Evolutionary conservation across 192 early-diverging fungal genomes (phyloP), one percentile per base, ranked within the genome.

Genomic region (Rhizophlyctis rosea): DNA sequence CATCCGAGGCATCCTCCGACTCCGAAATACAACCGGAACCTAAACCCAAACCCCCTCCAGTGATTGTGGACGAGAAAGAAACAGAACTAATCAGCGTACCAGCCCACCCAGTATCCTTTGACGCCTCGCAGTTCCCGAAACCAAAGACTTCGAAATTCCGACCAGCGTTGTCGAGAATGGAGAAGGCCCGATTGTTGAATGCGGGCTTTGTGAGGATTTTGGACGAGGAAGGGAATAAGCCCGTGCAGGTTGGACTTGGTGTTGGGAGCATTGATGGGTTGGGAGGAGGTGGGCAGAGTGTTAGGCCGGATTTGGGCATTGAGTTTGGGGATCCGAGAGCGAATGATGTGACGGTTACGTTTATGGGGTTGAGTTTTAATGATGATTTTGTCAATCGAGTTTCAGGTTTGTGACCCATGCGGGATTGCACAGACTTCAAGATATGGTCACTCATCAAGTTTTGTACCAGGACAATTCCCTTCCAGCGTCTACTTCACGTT

Each of bases 121-220:
- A 30, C 2, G 21, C 54, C 4, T 34, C 57, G 31, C 61, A 48
- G 18, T 47, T 52, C 18, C 62, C 54, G 30, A 32, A 35, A 23
- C 67, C 57, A n/a, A 39, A 57, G 35, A 35, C 54, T 7, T 24
- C 50, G 5, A 9, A 30, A 3, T 59, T 53, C 18, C 31, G 35
- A 2, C 3, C 51, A 49, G 32, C 36, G 52, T 31, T 70, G 0
- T 59, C 64, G 44, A 58, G 73, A 33, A 61, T 30, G 1, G 60
- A 69, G 44, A 23, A 58, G 14, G 70, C 78, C 0, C 57, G 78
- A 27, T 36, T 80, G 47, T 62, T 54, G 1, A 70, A 75, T 27
- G 78, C 78, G n/a, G 78, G 78, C 13, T 76, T 71, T 57, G 35
- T 32, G 35, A 11, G 64, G 21, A 56, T 57, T 13, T 25, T 71